A percentile compares a stretch with the other conserved stretches of the same genome.
phyloP scores from a whole-genome alignment of 169 alveolate species.

The Toxoplasma gondii region DNA sequence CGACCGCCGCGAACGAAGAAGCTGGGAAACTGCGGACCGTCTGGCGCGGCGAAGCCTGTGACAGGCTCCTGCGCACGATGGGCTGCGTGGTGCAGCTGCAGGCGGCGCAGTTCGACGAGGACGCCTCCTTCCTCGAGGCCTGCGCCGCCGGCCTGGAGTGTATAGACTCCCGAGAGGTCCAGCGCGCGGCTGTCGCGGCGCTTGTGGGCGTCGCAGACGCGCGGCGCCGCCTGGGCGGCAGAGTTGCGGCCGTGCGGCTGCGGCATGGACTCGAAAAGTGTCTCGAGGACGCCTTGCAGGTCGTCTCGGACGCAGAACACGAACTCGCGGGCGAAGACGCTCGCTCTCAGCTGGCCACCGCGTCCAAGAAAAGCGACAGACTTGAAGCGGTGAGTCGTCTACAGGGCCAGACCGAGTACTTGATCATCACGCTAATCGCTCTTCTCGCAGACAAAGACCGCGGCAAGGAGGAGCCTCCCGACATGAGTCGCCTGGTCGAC shows the following conservation, averaged over 20 bases:
- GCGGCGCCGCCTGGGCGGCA: conserved; percentile 46
- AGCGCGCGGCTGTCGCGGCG: conserved; percentile 55
- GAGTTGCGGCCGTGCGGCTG: conserved; percentile 34
- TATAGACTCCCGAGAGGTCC: neutral
- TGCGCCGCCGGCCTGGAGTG: conserved; percentile 32
- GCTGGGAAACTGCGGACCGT: conserved; percentile 16
- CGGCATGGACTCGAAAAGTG: conserved; percentile 53
- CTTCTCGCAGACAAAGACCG: conserved; percentile 55
- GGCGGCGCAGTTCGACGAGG: conserved; percentile 40
- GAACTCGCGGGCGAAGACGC: neutral
- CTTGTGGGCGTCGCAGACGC: conserved; percentile 45
- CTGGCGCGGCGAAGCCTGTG: conserved; percentile 47
- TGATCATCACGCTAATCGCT: conserved; percentile 22
- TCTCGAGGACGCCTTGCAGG: conserved; percentile 53
- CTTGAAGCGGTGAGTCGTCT: neutral
- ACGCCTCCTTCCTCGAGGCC: conserved; percentile 44
- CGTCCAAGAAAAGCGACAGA: neutral
- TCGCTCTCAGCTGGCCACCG: neutral
- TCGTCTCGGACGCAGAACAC: neutral
- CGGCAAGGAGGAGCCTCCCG: conserved; percentile 41
- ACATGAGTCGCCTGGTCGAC: conserved; percentile 48
- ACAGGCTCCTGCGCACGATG: conserved; percentile 14
- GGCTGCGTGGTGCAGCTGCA: conserved; percentile 27
- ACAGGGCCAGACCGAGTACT: conserved; percentile 13
- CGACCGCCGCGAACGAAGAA: neutral